Percentiles rank a stretch among this genome's conserved stretches.
These are phyloP conservation scores for Xylaria acuta DNA, from an alignment of 495 filamentous ascomycete genomes.

Conservation along the genomic window DNA sequence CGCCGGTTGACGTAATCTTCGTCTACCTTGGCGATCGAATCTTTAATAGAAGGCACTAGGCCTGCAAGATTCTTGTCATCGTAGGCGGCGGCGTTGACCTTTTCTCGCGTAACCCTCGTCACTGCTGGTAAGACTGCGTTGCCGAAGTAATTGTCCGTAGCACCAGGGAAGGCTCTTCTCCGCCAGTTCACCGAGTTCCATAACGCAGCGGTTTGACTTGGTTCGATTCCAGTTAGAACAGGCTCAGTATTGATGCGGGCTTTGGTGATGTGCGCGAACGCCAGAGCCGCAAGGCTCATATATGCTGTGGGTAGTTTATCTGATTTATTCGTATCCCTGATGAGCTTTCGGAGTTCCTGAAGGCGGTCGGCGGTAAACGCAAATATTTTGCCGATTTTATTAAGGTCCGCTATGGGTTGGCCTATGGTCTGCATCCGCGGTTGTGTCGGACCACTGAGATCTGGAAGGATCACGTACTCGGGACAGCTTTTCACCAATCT, in stretches of 20 bases:
- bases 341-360: conserved; percentile 34
- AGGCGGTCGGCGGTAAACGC: conserved; percentile 40
- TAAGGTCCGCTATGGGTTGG: conserved; percentile 32
- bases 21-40: conserved; percentile 40
- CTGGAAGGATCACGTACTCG: conserved; percentile 40
- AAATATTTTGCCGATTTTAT: conserved; percentile 45
- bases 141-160: conserved; percentile 42
- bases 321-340: conserved; percentile 29
- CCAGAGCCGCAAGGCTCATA: conserved; percentile 40
- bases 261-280: conserved; percentile 41
- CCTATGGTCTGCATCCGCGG: conserved; percentile 32
- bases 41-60: conserved; percentile 34
- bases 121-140: conserved; percentile 41
- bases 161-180: conserved; percentile 38
- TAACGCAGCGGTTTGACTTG: conserved; percentile 32
- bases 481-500: conserved; percentile 34
- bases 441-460: conserved; percentile 42
- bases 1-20: conserved; percentile 41
- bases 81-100: conserved; percentile 31
- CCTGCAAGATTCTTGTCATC: conserved; percentile 32
- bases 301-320: conserved; percentile 38
- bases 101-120: conserved; percentile 30
- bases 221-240: conserved; percentile 31
- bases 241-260: conserved; percentile 33
- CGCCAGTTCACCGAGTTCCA: conserved; percentile 46